Evolutionary conservation across 2,329 filamentous ascomycete species (phyloP).

Genomic region (Incumbomyces delicatus): DNA sequence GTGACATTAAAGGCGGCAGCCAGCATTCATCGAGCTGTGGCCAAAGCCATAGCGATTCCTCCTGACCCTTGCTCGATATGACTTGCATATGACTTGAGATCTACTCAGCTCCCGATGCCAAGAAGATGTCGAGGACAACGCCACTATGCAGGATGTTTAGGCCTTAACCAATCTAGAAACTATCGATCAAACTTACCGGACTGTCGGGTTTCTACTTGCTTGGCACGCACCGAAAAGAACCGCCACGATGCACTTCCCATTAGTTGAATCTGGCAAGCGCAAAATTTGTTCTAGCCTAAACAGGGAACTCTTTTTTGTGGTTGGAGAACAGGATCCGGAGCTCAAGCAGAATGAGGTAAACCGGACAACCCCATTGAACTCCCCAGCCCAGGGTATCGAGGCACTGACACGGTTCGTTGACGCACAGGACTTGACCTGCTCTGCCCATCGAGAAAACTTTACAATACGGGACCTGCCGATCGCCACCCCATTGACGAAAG

Average conservation of each 20-base stretch:
- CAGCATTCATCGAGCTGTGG: neutral
- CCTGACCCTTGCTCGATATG: slow-evolving; percentile 1
- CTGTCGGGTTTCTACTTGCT: neutral
- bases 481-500: neutral
- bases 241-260: neutral
- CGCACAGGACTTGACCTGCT: neutral
- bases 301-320: too few relatives aligned
- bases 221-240: neutral
- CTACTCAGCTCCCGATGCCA: neutral
- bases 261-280: too few relatives aligned
- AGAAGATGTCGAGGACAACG: neutral
- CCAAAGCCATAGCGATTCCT: neutral
- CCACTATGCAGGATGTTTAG: slow-evolving; percentile 6
- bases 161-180: neutral
- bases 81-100: slow-evolving; percentile 3
- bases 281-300: too few relatives aligned
- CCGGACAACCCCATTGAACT: neutral
- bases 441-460: neutral
- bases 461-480: slow-evolving; percentile 1
- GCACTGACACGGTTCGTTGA: neutral
- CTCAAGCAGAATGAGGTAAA: neutral
- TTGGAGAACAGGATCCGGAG: neutral
- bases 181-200: neutral
- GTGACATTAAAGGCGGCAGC: neutral
- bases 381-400: too few relatives aligned